Evolutionary conservation across 83 land plant genomes (phyloP), one percentile per base, ranked within the genome.

Genomic region (Larix sibirica): DNA sequence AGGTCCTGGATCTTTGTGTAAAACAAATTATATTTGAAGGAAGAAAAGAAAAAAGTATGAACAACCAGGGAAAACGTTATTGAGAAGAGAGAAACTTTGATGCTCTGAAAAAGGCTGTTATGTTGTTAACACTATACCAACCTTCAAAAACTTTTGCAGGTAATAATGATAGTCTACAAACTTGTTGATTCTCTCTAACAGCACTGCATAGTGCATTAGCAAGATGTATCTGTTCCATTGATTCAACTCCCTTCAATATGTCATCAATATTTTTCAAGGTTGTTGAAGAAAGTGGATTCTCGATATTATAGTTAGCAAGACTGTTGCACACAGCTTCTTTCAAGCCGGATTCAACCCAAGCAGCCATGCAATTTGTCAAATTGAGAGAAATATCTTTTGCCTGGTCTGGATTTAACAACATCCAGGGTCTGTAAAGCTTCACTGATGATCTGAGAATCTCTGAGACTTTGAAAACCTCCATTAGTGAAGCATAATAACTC

Each of bases 381-480:
- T 59, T 60, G 59, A 1, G 40, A 33, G 65, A 79, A 79, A 79
- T 79, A 18, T 61, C 18, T 33, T 79, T 79, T 60, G 44, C 38
- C 80, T 59, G 80, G 44, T 60, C 64, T 61, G 38, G 63, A 79
- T 79, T 79, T 36, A 79, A 60, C 62, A 79, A 61, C 28, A 79
- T 79, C 80, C 80, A 79, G 42, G 80, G 64, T 79, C 17, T 79
- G 80, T 36, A 79, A 28, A 79, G 63, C 38, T 79, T 61, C 24
- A 20, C 28, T 60, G 80, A 59, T 33, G 44, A 62, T 31, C 80
- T 79, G 9, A 79, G 44, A 18, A 79, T 61, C 80, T 79, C 65
- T 18, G 65, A 79, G 65, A 79, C 65, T 59, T 23, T 61, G 24
- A 79, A 79, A 79, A 79, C 31, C 80, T 79, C 66, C n/a, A 36